A percentile compares a stretch with the other conserved stretches of the same genome.
Conservation (phyloP, 2,329 filamentous ascomycete genomes). For the Bipolaris zeicola region DNA sequence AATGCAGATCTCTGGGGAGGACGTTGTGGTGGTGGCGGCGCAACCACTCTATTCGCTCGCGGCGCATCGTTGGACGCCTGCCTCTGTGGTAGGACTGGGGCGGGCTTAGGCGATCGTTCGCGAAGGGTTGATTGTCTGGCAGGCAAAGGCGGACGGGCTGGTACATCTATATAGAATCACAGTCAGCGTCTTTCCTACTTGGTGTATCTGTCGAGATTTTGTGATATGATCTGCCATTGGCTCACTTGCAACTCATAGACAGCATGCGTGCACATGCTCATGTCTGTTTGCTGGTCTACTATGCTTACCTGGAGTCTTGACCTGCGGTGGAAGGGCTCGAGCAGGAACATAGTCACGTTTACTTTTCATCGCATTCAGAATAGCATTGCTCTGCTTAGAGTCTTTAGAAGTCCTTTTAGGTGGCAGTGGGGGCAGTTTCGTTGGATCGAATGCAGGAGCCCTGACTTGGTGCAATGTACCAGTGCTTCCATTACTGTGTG, state of each 20-base stretch:
- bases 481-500: conserved; percentile 38
- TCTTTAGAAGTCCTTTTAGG: conserved; percentile 55
- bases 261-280: not conserved
- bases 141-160: conserved; percentile 28
- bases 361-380: conserved; percentile 47
- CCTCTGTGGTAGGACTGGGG: conserved; percentile 25
- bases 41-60: conserved; percentile 18
- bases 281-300: not conserved
- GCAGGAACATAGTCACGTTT: conserved; percentile 33
- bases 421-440: conserved; percentile 60
- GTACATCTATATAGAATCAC: conserved; percentile 14
- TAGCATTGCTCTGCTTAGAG: conserved; percentile 46
- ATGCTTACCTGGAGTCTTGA: conserved; percentile 33
- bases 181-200: not conserved
- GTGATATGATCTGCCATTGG: not conserved
- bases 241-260: not conserved
- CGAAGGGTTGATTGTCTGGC: conserved; percentile 20
- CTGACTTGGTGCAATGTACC: conserved; percentile 50
- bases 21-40: conserved; percentile 47
- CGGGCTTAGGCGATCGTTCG: conserved; percentile 18
- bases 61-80: conserved; percentile 15
- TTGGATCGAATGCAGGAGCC: conserved; percentile 63
- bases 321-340: conserved; percentile 34
- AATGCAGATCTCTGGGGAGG: conserved; percentile 54
- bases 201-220: not conserved